Evolutionary conservation across 768 basidiomycete genomes (phyloP).

Genomic region (Astraeus odoratus): DNA sequence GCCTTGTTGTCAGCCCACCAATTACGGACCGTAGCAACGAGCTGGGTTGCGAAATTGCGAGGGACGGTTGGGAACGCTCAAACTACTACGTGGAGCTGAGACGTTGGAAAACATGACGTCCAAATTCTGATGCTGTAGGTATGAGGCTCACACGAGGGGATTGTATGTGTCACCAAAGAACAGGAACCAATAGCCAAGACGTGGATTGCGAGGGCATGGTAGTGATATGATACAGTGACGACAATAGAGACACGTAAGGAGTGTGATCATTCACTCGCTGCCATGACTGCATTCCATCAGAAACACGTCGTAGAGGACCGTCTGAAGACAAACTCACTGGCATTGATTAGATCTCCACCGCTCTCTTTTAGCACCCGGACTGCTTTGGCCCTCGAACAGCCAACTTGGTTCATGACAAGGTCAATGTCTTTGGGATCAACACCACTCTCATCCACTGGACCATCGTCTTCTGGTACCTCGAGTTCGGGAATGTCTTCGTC

Average conservation of each 20-base stretch:
- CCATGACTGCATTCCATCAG: constrained; percentile 62
- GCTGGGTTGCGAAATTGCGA: constrained; percentile 58
- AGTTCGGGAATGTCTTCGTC: constrained; percentile 78
- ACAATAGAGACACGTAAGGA: constrained; percentile 15
- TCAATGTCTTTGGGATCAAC: constrained; percentile 94
- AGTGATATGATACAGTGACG: constrained; percentile 24
- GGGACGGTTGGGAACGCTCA: constrained; percentile 81
- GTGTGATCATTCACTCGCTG: constrained; percentile 72
- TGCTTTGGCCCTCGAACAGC: constrained; percentile 88
- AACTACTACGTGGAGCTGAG: constrained; percentile 80
- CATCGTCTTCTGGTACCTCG: constrained; percentile 78
- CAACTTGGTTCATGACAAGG: constrained; percentile 84
- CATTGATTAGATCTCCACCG: constrained; percentile 92
- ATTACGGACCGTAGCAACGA: constrained; percentile 4
- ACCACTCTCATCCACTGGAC: constrained; percentile 76
- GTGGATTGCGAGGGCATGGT: constrained; percentile 18
- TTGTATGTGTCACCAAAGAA: no score
- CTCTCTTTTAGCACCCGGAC: constrained; percentile 86
- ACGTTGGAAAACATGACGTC: constrained; percentile 43
- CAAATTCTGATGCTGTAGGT: constrained; percentile 1
- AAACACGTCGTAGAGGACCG: constrained; percentile 8
- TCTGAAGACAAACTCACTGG: constrained; percentile 63
- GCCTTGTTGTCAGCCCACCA: constrained; percentile 42
- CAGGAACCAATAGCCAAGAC: constrained; percentile 9
- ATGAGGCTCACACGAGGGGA: constrained; percentile 6